Evolutionary conservation across 2,329 filamentous ascomycete species (phyloP), one percentile per base, ranked within the genome.

Genomic region (Rhynchosporium graminicola): DNA sequence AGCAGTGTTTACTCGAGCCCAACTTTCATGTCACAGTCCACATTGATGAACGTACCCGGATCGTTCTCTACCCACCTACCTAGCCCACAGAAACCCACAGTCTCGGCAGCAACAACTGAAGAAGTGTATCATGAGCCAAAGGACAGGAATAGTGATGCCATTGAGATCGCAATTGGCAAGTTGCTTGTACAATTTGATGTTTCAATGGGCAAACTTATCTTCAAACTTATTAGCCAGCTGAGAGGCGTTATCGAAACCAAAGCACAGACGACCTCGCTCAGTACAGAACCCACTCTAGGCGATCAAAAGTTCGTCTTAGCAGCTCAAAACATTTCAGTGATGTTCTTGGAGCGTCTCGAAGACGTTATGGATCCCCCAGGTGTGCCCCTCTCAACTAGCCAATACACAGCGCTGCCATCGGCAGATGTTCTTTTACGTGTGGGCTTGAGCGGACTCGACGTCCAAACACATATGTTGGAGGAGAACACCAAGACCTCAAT

Each of bases 11-110:
- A 68, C 56, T 68, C 70, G 55, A 64, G 63, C 8, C 67, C 70
- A 15, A 63, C 20, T 50, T 66, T 68, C 50, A 29, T 63, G 65
- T 66, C 65, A 10, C 64, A 67, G 28, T 77, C 75, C 36, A 66
- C 77, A 10, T 78, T 78, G n/a, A 79, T 80, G 0, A 79, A 86
- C 68, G 72, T 87, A 3, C 86, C 86, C 1, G 87, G 86, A 0
- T 80, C 86, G 2, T 88, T 88, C 71, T 88, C 85, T 0, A 75
- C 83, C 20, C 75, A 78, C 47, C 62, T 73, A 12, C 65, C 68
- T 31, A 59, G 52, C 47, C 65, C 50, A 46, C 60, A 33, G 52
- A 60, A 47, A 43, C 65, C 64, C 13, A 12, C 42, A 9, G 31
- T 42, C 15, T 28, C 55, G 40, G 15, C 47, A 8, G 31, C 45